These are phyloP conservation scores for Pichia sp. DNA, from an alignment of 1,139 yeast species.

Conservation along the genomic window DNA sequence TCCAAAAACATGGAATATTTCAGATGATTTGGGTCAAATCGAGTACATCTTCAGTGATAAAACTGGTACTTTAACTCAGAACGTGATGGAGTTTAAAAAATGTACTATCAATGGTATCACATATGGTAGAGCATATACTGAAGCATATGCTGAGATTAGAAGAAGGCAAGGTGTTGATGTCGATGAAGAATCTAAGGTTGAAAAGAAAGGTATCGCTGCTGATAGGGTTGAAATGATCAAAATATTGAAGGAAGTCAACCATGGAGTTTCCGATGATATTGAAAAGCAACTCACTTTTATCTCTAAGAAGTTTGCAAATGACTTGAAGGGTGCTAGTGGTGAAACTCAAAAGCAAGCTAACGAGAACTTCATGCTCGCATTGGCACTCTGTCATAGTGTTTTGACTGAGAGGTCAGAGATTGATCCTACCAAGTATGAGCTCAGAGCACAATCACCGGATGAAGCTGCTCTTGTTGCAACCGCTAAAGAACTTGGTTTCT, in stretches of 20 bases:
- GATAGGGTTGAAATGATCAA: conserved; percentile 65
- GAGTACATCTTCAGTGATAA: conserved; percentile 95
- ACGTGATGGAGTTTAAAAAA: conserved; percentile 94
- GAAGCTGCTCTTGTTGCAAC: conserved; percentile 94
- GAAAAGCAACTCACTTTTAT: conserved; percentile 64
- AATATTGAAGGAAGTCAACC: conserved; percentile 37
- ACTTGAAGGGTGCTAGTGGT: conserved; percentile 44
- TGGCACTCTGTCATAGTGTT: conserved; percentile 90
- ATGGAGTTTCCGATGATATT: conserved; percentile 20
- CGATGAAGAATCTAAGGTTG: conserved; percentile 56
- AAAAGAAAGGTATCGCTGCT: conserved; percentile 51
- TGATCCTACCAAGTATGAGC: conserved; percentile 49
- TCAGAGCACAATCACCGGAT: conserved; percentile 97
- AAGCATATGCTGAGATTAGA: conserved; percentile 88
- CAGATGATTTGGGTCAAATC: conserved; percentile 95
- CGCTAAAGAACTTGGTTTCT: conserved; percentile 88
- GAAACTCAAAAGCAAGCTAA: conserved; percentile 54
- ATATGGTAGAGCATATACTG: conserved; percentile 94
- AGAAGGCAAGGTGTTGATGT: conserved; percentile 82
- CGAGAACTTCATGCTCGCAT: conserved; percentile 75
- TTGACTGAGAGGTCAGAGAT: conserved; percentile 63
- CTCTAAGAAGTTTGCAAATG: conserved; percentile 57
- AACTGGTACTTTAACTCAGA: conserved; percentile 95
- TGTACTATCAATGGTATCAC: conserved; percentile 82
- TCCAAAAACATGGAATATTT: conserved; percentile 94